Evolutionary conservation across 1,139 yeast genomes (phyloP), one percentile per base, ranked within the genome.

Genomic region (Protomyces lactucae-debilis): DNA sequence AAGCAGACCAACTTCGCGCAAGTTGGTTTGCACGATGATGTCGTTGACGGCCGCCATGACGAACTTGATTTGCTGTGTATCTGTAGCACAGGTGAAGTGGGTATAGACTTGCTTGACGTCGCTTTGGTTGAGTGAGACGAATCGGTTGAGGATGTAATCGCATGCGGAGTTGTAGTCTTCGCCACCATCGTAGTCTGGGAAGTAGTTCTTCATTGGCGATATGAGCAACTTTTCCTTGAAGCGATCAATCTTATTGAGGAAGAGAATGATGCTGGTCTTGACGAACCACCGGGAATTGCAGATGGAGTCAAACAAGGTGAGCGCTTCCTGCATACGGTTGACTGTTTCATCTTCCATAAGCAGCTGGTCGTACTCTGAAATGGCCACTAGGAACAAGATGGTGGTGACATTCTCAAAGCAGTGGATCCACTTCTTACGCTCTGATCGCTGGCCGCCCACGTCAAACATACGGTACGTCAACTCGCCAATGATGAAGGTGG

Each of bases 391-490:
- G 75, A 91, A 93, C 46, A 93, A 76, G 0, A 95, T 86, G 1
- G 96, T 90, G 0, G 96, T 88, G 65, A 93, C 91, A 69, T 88
- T 90, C 72, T 92, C 95, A 76, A 95, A 93, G 73, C 96, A 89
- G 74, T 92, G 97, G 67, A 93, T 88, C 99, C 99, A 93, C 74
- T 93, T 93, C 70, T 86, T 85, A 66, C 99, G 82, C 76, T 93
- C 99, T 52, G 92, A 85, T 66, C 99, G 80, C 76, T 93, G 99
- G 1, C 99, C 99, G 59, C 99, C 99, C 4, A 97, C 98, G 77
- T 93, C 99, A 65, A 91, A 79, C 57, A 95, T 89, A 21, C 70
- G 68, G 55, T 68, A 68, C 12, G 64, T 85, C 65, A 83, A 80
- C 10, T 86, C 71, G 79, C 69, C 87, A 81, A 92, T 84, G 66